Conservation (phyloP, 2,329 filamentous ascomycete species). For the Hypoxylon sp. region DNA sequence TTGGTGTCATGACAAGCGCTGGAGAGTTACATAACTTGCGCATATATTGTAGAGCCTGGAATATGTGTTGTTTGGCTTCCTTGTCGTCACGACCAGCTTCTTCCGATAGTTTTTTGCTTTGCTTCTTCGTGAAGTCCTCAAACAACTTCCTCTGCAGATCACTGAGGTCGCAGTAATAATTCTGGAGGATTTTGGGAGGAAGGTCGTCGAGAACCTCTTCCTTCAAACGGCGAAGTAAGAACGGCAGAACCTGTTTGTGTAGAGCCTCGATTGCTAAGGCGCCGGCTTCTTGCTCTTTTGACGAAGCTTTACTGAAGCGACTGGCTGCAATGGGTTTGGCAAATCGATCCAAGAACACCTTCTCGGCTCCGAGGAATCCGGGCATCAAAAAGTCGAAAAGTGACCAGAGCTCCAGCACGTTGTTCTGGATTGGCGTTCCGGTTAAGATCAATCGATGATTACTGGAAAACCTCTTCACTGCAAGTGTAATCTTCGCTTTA, state of each 20-base stretch:
- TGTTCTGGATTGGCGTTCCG: conserved; percentile 97
- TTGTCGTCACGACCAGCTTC: conserved; percentile 90
- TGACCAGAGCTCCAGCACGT: conserved; percentile 96
- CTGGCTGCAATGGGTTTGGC: conserved; percentile 96
- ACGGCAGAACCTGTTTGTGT: conserved; percentile 97
- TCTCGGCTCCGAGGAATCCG: conserved; percentile 92
- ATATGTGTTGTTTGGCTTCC: conserved; percentile 97
- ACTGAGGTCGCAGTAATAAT: conserved; percentile 98
- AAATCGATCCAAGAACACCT: conserved; percentile 96
- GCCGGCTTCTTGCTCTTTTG: conserved; percentile 97
- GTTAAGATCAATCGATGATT: conserved; percentile 97
- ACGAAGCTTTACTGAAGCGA: conserved; percentile 96
- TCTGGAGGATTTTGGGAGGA: conserved; percentile 97
- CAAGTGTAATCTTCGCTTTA: conserved; percentile 93
- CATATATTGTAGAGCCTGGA: conserved; percentile 99
- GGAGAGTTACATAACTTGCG: conserved; percentile 99
- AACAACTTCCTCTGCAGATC: conserved; percentile 96
- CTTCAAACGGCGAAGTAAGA: conserved; percentile 94
- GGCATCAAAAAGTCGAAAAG: conserved; percentile 99
- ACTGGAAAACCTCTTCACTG: conserved; percentile 89
- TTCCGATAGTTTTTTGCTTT: conserved; percentile 87
- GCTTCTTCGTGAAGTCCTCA: conserved; percentile 95
- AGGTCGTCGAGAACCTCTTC: conserved; percentile 97
- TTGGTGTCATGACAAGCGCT: conserved; percentile 94
- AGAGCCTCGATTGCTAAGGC: conserved; percentile 97